phyloP scores from a whole-genome alignment of 345 rosid genomes.

The Hypericum androsaemum region DNA sequence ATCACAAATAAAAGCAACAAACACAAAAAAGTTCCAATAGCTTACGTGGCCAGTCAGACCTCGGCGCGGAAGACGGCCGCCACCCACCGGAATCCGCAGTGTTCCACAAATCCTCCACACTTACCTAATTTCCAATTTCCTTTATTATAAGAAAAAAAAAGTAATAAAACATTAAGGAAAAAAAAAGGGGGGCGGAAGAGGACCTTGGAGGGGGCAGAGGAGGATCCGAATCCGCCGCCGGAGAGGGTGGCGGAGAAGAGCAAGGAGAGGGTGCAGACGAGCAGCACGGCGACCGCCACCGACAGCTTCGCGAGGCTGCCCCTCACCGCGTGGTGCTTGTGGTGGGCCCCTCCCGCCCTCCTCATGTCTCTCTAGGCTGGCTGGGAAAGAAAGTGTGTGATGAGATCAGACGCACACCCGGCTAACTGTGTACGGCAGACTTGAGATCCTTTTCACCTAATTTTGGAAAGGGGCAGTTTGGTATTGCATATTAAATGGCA shows the following conservation, averaged over 20 bases:
- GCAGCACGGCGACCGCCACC: slow-evolving; percentile 49
- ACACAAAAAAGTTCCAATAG: slow-evolving; percentile 5
- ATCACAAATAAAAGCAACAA: slow-evolving; percentile 8
- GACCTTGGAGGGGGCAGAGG: slow-evolving; percentile 47
- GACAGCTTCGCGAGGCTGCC: slow-evolving; percentile 54
- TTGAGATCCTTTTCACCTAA: no score
- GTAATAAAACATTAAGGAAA: slow-evolving; percentile 7
- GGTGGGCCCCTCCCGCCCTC: slow-evolving; percentile 15
- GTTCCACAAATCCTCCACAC: slow-evolving; percentile 79
- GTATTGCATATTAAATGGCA: no score
- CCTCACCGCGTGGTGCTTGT: slow-evolving; percentile 48
- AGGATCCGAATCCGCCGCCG: slow-evolving; percentile 32
- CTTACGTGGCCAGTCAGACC: slow-evolving; percentile 87
- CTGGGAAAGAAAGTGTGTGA: no score
- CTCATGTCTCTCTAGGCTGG: no score
- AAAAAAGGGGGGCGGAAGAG: slow-evolving; percentile 7
- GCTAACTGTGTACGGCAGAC: no score
- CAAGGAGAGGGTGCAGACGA: slow-evolving; percentile 67
- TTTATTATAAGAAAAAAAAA: slow-evolving; percentile 17
- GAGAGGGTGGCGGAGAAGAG: slow-evolving; percentile 44
- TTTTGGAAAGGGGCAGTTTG: no score
- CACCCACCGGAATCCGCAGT: slow-evolving; percentile 78
- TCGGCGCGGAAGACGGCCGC: slow-evolving; percentile 96
- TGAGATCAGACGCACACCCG: no score
- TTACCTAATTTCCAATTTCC: slow-evolving; percentile 32